Conservation (phyloP, 1,284 basidiomycete genomes). For the Ustilago loliicola region DNA sequence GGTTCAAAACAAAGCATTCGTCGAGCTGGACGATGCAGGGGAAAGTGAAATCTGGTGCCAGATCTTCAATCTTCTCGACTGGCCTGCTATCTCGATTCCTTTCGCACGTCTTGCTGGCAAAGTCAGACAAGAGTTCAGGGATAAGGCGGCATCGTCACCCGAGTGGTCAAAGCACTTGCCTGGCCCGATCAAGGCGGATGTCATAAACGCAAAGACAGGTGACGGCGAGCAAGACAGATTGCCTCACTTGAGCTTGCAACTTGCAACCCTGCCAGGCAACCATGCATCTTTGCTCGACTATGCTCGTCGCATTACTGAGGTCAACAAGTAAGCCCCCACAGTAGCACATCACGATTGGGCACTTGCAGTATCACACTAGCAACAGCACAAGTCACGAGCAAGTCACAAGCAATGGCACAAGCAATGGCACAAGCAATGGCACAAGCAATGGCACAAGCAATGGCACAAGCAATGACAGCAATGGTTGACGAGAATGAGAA, state of each 20-base stretch:
- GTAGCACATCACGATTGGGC: neutral
- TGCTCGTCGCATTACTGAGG: slow-evolving; percentile 10
- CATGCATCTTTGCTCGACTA: slow-evolving; percentile 25
- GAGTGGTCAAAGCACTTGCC: slow-evolving; percentile 14
- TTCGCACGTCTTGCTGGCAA: neutral
- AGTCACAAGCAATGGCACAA: neutral
- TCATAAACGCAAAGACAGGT: neutral
- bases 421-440: neutral
- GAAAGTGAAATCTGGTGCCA: slow-evolving; percentile 43
- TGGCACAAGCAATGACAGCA: neutral
- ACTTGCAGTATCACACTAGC: neutral
- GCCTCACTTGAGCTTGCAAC: slow-evolving; percentile 28
- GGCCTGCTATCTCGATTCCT: slow-evolving; percentile 34
- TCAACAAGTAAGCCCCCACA: neutral
- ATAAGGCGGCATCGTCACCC: neutral
- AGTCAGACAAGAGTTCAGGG: neutral
- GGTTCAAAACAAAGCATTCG: slow-evolving; percentile 12
- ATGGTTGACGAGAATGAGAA: neutral
- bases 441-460: neutral
- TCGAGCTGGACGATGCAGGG: slow-evolving; percentile 20
- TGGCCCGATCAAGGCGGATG: slow-evolving; percentile 1
- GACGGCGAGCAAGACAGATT: slow-evolving; percentile 2
- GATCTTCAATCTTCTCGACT: slow-evolving; percentile 45
- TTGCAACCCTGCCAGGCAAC: slow-evolving; percentile 29
- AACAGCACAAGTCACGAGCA: neutral